Conservation (phyloP, 2,329 filamentous ascomycete species). For the Mycosphaerella arachidis region DNA sequence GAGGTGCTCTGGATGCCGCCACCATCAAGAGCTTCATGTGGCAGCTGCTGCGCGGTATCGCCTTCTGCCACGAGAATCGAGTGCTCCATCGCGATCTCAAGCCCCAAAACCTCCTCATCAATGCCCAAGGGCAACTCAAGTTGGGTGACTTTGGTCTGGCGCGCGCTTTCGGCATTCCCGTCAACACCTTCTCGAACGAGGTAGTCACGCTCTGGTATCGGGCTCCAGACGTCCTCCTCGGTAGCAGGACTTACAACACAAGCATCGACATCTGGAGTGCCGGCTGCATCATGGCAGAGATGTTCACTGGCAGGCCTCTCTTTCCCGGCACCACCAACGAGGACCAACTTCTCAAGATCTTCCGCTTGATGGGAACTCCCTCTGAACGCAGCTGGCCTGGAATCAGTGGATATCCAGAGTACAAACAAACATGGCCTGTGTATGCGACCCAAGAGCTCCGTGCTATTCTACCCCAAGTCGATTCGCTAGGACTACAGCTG, state of each 20-base stretch:
- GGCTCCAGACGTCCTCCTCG: constrained; percentile 89
- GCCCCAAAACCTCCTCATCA: constrained; percentile 94
- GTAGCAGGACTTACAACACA: constrained; percentile 96
- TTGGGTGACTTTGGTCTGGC: constrained; percentile 92
- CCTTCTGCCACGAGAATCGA: constrained; percentile 96
- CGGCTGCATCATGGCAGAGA: constrained; percentile 99
- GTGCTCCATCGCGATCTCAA: constrained; percentile 94
- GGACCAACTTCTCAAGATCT: constrained; percentile 94
- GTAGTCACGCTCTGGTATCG: constrained; percentile 98
- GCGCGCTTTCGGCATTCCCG: constrained; percentile 90
- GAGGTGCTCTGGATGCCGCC: constrained; percentile 78
- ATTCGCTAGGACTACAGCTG: constrained; percentile 79
- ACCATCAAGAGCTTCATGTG: constrained; percentile 99
- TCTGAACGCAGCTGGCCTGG: constrained; percentile 94
- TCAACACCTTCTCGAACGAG: constrained; percentile 97
- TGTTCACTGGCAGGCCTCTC: constrained; percentile 92
- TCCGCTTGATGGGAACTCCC: constrained; percentile 96
- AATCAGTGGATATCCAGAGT: constrained; percentile 93
- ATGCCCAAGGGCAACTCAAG: constrained; percentile 83
- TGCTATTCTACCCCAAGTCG: constrained; percentile 83
- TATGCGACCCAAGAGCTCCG: constrained; percentile 89
- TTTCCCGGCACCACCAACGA: constrained; percentile 98
- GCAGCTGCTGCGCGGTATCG: constrained; percentile 89
- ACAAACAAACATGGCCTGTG: constrained; percentile 91
- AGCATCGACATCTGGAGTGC: constrained; percentile 99